A percentile compares a stretch with the other conserved stretches of the same genome.
Evolutionary conservation across 176 grass and related monocot species (phyloP).

Genomic region (Musa beccarii): DNA sequence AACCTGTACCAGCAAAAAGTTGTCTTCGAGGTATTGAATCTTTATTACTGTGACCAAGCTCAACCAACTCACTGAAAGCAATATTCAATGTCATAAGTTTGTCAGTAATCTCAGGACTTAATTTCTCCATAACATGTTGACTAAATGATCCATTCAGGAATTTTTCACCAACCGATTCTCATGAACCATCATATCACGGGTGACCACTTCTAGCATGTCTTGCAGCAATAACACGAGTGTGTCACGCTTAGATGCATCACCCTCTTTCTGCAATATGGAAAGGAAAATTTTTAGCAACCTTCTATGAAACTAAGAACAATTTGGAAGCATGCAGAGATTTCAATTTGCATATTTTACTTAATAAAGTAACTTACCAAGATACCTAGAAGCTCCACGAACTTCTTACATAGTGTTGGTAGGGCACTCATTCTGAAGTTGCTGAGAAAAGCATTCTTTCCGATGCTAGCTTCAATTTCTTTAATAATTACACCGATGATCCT

Average conservation of each 20-base stretch:
- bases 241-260: constrained; percentile 64
- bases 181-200: constrained; percentile 46
- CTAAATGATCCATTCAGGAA: not conserved
- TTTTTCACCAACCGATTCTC: constrained; percentile 26
- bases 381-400: constrained; percentile 84
- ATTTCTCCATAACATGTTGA: not conserved
- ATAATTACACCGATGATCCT: constrained; percentile 96
- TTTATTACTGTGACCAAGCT: constrained; percentile 79
- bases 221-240: constrained; percentile 70
- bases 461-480: constrained; percentile 89
- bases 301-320: not conserved
- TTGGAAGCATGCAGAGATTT: not conserved
- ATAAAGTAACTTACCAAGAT: constrained; percentile 59
- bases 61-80: constrained; percentile 67
- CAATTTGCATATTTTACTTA: constrained; percentile 7
- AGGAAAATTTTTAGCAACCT: not conserved
- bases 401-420: constrained; percentile 68
- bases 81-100: not conserved
- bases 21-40: constrained; percentile 81
- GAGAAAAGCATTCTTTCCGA: constrained; percentile 76
- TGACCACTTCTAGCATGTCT: constrained; percentile 89
- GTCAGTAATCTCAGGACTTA: not conserved
- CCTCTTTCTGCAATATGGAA: constrained; percentile 62
- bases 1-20: constrained; percentile 83
- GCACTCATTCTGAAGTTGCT: constrained; percentile 91